Conservation (phyloP, 768 basidiomycete species). For the Trametes cingulata region DNA sequence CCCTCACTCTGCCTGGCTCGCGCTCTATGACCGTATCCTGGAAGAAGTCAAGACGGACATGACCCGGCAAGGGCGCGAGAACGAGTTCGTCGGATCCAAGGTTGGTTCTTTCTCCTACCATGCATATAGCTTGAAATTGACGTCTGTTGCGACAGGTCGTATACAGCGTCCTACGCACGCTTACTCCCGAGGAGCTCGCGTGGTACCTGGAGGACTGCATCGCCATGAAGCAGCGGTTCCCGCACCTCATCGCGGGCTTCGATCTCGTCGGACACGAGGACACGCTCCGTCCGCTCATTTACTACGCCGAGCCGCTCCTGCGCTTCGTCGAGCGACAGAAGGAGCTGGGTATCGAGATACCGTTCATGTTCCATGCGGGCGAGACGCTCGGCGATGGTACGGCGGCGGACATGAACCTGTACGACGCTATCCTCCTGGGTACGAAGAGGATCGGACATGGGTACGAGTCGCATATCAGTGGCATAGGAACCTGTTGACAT, state of each 20-base stretch:
- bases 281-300: slow-evolving; percentile 52
- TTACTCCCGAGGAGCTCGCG: slow-evolving; percentile 56
- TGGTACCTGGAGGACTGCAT: slow-evolving; percentile 78
- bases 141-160: no score
- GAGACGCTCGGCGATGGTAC: slow-evolving; percentile 80
- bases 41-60: slow-evolving; percentile 55
- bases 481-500: background rate
- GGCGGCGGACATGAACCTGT: slow-evolving; percentile 68
- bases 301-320: slow-evolving; percentile 63
- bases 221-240: slow-evolving; percentile 69
- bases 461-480: slow-evolving; percentile 37
- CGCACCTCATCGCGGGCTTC: slow-evolving; percentile 72
- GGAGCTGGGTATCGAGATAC: slow-evolving; percentile 61
- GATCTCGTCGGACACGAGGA: slow-evolving; percentile 83
- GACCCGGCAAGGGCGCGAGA: slow-evolving; percentile 50
- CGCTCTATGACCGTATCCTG: slow-evolving; percentile 52
- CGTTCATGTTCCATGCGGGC: slow-evolving; percentile 80
- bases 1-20: slow-evolving; percentile 59
- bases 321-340: slow-evolving; percentile 58
- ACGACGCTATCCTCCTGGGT: slow-evolving; percentile 76
- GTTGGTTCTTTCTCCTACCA: slow-evolving; percentile 39
- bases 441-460: slow-evolving; percentile 84
- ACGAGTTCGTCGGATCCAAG: slow-evolving; percentile 67
- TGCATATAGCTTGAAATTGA: slow-evolving; percentile 75
- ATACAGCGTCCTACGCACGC: slow-evolving; percentile 55